A percentile compares a stretch with the other conserved stretches of the same genome.
Conservation (phyloP, 805 yeast genomes). For the Barnettozyma vustinii region DNA sequence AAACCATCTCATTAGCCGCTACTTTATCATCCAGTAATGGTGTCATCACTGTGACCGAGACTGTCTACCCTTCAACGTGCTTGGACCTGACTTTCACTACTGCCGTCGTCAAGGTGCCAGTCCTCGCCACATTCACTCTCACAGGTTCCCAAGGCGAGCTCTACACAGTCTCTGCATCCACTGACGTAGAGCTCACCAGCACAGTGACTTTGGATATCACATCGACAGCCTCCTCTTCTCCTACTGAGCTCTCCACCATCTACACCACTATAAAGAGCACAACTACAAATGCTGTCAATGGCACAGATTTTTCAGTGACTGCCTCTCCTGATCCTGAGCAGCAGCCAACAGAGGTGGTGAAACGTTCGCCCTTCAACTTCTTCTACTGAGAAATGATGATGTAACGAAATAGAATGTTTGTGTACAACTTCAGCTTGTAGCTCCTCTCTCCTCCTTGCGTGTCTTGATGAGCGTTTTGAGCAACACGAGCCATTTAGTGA, state of each 20-base stretch:
- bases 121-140: slow-evolving; percentile 23
- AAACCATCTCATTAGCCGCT: slow-evolving; percentile 1
- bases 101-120: slow-evolving; percentile 14
- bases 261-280: slow-evolving; percentile 5
- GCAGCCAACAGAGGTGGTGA: neutral
- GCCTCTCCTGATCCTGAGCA: neutral
- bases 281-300: neutral
- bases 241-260: slow-evolving; percentile 26
- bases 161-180: slow-evolving; percentile 20
- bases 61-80: slow-evolving; percentile 17
- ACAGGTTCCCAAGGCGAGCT: slow-evolving; percentile 22
- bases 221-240: slow-evolving; percentile 16
- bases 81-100: slow-evolving; percentile 9
- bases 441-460: slow-evolving; percentile 13
- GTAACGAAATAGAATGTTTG: neutral
- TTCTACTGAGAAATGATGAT: neutral
- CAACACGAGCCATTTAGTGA: slow-evolving; percentile 44
- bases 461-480: slow-evolving; percentile 31
- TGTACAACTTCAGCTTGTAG: neutral
- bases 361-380: neutral
- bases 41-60: slow-evolving; percentile 21
- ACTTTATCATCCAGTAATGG: slow-evolving; percentile 5
- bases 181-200: slow-evolving; percentile 23
- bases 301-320: neutral
- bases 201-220: slow-evolving; percentile 18